Base-by-base conservation (phyloP, 2,329 filamentous ascomycete genomes). In the Trichoderma breve region DNA sequence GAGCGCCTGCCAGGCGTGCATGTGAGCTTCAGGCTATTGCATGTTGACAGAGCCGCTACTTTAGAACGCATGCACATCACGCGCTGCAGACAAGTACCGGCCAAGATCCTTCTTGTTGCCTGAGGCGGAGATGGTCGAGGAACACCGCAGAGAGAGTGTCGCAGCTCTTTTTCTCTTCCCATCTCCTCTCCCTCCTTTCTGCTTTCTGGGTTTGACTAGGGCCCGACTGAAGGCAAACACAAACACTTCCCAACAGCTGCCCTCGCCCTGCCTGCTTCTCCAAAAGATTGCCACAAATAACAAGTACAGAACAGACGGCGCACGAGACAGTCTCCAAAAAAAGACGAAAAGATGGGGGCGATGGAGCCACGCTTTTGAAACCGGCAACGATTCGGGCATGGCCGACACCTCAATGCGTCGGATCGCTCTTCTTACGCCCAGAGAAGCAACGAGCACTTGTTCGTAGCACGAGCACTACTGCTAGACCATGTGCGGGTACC, bases 331-430 rank as follows among this genome's bases (percentile, higher is more conserved):
- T 26, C 55, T 58, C 66, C 55, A 24, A 21, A 70, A 61, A 60
- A 53, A 39, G 36, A 69, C 7, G 34, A 36, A 62, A 70, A 62
- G 55, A 69, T 69, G 66, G 66, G 55, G 66, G 55, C 36, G 30
- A 69, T 61, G 66, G 66, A 69, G 55, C 66, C 66, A 14, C n/a
- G 53, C 55, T 61, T 18, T 63, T 58, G 69, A 71, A 71, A 71
- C 69, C 51, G 61, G 55, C 65, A 36, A 36, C 69, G 28, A 60
- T 65, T 71, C 69, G 69, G 69, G 69, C 69, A 71, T 70, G 67
- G 67, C 67, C 67, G 67, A 70, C 34, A 36, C 36, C 36, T 62
- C 39, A 70, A 70, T 28, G 39, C 43, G 57, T 61, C 57, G 39
- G 58, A 36, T 61, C 66, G 55, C 21, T 26, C 66, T 39, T 69